Evolutionary conservation across 2,329 filamentous ascomycete species (phyloP), one percentile per base, ranked within the genome.

Genomic region (Salinomyces thailandicus): DNA sequence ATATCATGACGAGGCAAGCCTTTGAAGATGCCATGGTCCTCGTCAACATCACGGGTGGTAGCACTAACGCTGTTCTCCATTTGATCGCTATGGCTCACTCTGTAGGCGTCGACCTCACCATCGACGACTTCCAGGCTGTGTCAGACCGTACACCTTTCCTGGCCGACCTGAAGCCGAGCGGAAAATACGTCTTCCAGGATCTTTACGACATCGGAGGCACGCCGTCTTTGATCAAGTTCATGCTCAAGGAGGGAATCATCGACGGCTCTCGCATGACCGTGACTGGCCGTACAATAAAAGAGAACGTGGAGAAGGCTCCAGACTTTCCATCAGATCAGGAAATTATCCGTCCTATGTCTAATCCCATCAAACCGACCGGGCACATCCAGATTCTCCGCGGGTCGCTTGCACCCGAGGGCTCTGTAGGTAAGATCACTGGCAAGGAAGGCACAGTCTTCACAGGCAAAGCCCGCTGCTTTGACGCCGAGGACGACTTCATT

Each of bases 341-440:
- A 44, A 81, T 85, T 55, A 81, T 85, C 49, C 69, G 74, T 11
- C 78, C 78, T 1, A 59, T 83, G 43, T 74, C 66, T 55, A 71
- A 81, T 49, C 80, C 80, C 2, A 78, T 85, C 61, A 85, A 85
- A 58, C 45, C 62, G 28, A 81, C 78, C 1, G 80, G 80, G 24
- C 80, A 85, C 53, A 75, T 85, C 46, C 78, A 82, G 61, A 84
- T 85, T 48, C 68, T 85, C 5, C 71, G 77, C 33, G 80, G 80
- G 18, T 76, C 71, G 13, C 67, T 85, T 24, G 78, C 80, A 3
- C 80, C 80, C 0, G 79, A 74, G 38, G 80, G 80, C 33, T 73
- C 69, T 43, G 80, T 85, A 1, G 80, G 78, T 31, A 85, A 85
- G 62, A 85, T 85, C 55, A 85, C 80, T 2, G 80, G 80, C 29